Conservation (phyloP, 73 alveolate species). For the Tetrahymena borealis region DNA sequence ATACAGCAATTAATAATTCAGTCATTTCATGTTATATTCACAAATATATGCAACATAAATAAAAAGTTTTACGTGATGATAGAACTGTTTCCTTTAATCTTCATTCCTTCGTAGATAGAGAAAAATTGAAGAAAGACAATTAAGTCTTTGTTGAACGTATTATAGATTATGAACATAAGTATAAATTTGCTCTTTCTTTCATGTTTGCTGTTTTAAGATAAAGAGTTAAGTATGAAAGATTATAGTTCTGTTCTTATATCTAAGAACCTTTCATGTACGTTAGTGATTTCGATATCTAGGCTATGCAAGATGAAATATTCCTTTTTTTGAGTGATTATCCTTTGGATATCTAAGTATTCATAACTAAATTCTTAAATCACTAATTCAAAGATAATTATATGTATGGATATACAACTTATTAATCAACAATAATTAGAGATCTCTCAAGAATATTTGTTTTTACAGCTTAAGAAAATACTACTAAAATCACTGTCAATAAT, state of each 20-base stretch:
- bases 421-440: neutral
- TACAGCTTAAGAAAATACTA: neutral
- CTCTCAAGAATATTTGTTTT: neutral
- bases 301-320: neutral
- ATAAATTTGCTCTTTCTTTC: neutral
- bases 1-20: neutral
- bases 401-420: neutral
- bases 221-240: neutral
- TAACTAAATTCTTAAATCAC: neutral
- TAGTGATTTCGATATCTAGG: neutral
- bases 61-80: neutral
- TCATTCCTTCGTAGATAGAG: neutral
- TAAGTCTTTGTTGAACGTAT: neutral
- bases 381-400: neutral
- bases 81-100: neutral
- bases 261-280: neutral
- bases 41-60: neutral
- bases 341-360: neutral
- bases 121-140: neutral
- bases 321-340: neutral
- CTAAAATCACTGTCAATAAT: neutral
- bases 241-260: neutral
- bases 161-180: neutral
- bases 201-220: neutral
- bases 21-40: neutral